Evolutionary conservation across 352 stramenopile genomes (phyloP).

Genomic region (Phytophthora kernoviae): DNA sequence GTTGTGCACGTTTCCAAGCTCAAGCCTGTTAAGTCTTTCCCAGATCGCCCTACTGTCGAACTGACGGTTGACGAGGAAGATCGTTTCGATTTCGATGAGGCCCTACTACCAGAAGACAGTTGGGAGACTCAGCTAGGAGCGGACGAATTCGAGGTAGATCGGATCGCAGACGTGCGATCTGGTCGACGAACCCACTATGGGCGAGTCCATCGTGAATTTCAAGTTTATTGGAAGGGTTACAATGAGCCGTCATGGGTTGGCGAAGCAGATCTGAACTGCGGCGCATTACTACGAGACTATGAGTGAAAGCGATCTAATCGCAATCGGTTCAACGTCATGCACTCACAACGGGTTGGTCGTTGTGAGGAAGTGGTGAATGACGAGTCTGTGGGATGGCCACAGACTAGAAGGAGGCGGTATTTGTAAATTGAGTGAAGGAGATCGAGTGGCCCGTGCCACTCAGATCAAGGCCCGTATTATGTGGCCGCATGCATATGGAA

Average conservation of each 20-base stretch:
- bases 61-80: slow-evolving; percentile 2
- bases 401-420: no score
- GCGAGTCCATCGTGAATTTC: not conserved
- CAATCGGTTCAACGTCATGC: not conserved
- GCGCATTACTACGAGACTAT: slow-evolving; percentile 6
- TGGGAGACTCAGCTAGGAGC: not conserved
- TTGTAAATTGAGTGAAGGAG: no score
- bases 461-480: no score
- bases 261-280: not conserved
- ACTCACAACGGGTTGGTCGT: not conserved
- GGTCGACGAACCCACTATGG: not conserved
- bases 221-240: slow-evolving; percentile 8
- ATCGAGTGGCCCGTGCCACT: no score
- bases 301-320: not conserved
- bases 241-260: slow-evolving; percentile 2
- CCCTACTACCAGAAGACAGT: slow-evolving; percentile 14
- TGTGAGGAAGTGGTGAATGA: no score
- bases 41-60: not conserved
- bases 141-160: slow-evolving; percentile 1
- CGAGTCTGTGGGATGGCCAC: no score
- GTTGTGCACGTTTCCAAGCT: slow-evolving; percentile 25
- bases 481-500: no score
- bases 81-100: slow-evolving; percentile 10
- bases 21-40: slow-evolving; percentile 3
- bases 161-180: slow-evolving; percentile 1